Conservation (phyloP, 192 early-diverging fungal species). For the Backusella parvicylindrica region DNA sequence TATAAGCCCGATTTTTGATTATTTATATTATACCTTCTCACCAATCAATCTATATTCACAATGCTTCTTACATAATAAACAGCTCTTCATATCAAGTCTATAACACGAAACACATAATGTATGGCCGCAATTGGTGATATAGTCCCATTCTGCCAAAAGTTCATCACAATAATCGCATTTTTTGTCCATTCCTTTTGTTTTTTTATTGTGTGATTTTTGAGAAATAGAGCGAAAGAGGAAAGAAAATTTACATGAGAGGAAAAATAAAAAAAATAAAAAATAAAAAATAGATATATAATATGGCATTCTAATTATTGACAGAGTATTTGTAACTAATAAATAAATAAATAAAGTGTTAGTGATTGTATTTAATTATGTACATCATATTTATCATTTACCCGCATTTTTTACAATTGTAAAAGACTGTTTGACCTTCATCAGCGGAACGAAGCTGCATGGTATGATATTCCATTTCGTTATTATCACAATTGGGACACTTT, state of each 20-base stretch:
- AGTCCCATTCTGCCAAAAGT: not conserved
- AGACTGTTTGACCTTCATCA: slow-evolving; percentile 99
- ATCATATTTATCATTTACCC: slow-evolving; percentile 49
- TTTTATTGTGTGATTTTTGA: not conserved
- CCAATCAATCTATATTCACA: slow-evolving; percentile 11
- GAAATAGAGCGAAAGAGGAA: not conserved
- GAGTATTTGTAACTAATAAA: slow-evolving; percentile 15
- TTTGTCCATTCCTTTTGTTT: not conserved
- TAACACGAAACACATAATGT: slow-evolving; percentile 7
- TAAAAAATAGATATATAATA: not conserved
- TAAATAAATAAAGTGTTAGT: not conserved
- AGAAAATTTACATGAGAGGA: not conserved
- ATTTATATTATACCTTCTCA: not conserved
- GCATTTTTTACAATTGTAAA: slow-evolving; percentile 95
- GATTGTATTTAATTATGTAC: not conserved
- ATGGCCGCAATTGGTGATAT: slow-evolving; percentile 22
- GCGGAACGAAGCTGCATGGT: slow-evolving; percentile 97
- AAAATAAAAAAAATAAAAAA: too few species aligned
- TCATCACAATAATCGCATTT: slow-evolving; percentile 1
- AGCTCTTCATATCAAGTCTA: not conserved
- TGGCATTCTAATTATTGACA: slow-evolving; percentile 15
- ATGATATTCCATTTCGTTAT: slow-evolving; percentile 92
- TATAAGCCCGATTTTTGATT: not conserved
- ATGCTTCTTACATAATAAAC: slow-evolving; percentile 10
- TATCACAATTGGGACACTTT: slow-evolving; percentile 92